phyloP scores from a whole-genome alignment of 1,139 yeast genomes.

The Diutina ranongensis region DNA sequence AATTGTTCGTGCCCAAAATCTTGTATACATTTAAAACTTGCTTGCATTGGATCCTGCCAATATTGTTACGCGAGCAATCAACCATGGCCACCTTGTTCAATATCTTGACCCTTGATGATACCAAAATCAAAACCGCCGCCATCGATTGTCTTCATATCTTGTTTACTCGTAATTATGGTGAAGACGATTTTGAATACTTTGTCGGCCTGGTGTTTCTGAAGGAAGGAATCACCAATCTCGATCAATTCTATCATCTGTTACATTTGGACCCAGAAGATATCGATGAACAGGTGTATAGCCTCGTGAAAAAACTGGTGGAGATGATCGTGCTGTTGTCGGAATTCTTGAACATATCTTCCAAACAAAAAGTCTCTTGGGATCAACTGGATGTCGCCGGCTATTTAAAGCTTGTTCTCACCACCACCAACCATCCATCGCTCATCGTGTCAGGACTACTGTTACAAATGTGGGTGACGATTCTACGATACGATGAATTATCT shows the following conservation, averaged over 20 bases:
- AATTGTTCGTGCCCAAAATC: constrained; percentile 49
- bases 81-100: constrained; percentile 53
- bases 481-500: constrained; percentile 68
- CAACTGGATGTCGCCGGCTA: constrained; percentile 51
- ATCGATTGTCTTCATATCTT: constrained; percentile 85
- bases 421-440: constrained; percentile 76
- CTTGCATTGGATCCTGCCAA: constrained; percentile 82
- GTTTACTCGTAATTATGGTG: constrained; percentile 68
- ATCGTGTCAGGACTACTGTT: constrained; percentile 85
- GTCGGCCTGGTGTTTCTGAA: constrained; percentile 69
- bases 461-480: constrained; percentile 89
- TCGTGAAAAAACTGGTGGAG: constrained; percentile 83
- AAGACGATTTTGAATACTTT: constrained; percentile 67
- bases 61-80: constrained; percentile 56
- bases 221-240: constrained; percentile 58
- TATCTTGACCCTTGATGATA: constrained; percentile 48
- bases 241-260: constrained; percentile 52
- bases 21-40: constrained; percentile 82
- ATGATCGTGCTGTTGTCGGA: constrained; percentile 88
- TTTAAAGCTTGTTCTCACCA: constrained; percentile 60
- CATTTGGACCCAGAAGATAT: constrained; percentile 62
- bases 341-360: constrained; percentile 31
- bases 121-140: constrained; percentile 69
- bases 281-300: constrained; percentile 68
- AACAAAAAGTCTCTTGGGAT: constrained; percentile 32